These are phyloP conservation scores for Aspergillus saccharolyticus DNA, from an alignment of 495 filamentous ascomycete species.

Conservation along the genomic window DNA sequence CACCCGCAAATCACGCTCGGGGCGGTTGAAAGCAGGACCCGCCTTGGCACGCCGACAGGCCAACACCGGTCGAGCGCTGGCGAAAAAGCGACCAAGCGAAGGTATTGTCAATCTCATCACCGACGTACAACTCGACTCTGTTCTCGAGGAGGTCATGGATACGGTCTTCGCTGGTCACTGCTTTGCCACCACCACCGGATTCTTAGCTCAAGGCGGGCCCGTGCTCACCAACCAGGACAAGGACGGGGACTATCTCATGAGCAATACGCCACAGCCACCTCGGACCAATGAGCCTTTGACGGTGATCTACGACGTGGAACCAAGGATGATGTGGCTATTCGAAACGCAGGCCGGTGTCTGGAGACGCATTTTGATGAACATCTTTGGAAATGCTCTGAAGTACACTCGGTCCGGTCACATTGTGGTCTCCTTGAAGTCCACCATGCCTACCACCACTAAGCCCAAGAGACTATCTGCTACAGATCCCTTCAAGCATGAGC, in stretches of 20 bases:
- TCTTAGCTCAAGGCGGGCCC: not conserved
- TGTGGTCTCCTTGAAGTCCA: constrained; percentile 21
- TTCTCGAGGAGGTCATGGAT: constrained; percentile 57
- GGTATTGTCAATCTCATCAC: constrained; percentile 5
- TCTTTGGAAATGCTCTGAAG: constrained; percentile 44
- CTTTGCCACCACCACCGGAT: constrained; percentile 15
- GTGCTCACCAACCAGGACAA: not conserved
- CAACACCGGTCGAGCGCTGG: not conserved
- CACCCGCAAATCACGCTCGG: not conserved
- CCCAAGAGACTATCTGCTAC: not conserved
- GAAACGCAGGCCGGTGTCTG: constrained; percentile 57
- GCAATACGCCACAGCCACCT: constrained; percentile 18
- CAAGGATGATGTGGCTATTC: constrained; percentile 48
- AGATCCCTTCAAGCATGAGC: not conserved
- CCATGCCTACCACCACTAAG: not conserved
- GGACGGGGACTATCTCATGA: not conserved
- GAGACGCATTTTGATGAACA: constrained; percentile 45
- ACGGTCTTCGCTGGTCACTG: constrained; percentile 50
- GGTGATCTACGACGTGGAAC: constrained; percentile 55
- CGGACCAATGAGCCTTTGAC: constrained; percentile 26
- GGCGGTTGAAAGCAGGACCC: not conserved
- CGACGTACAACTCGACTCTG: constrained; percentile 37
- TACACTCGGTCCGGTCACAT: constrained; percentile 41
- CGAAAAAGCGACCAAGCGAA: not conserved
- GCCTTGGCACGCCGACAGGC: not conserved